These are phyloP conservation scores for Fragilariopsis cylindrus DNA, from an alignment of 108 stramenopile genomes.

Conservation along the genomic window DNA sequence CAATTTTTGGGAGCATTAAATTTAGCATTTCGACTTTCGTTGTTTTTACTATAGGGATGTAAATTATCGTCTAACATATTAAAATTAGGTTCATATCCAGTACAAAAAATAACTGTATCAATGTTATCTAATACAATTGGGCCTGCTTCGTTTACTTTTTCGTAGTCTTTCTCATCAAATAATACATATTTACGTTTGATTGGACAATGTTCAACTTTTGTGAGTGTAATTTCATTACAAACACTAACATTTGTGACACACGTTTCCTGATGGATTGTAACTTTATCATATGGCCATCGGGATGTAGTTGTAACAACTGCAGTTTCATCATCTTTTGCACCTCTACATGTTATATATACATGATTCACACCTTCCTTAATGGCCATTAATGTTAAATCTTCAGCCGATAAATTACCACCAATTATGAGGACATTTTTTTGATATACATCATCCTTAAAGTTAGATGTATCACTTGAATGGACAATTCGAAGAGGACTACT, in stretches of 20 bases:
- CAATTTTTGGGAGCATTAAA: too few species aligned
- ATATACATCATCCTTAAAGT: constrained; percentile 21
- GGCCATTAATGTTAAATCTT: constrained; percentile 55
- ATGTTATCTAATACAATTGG: constrained; percentile 33
- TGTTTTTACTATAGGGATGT: too few species aligned
- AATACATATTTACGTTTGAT: not conserved
- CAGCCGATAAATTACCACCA: constrained; percentile 58
- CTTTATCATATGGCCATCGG: constrained; percentile 50
- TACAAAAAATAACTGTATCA: constrained; percentile 56
- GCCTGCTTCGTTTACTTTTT: not conserved
- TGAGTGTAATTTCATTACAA: not conserved
- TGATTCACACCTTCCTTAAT: constrained; percentile 49
- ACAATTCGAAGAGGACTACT: constrained; percentile 9
- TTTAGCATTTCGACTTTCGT: too few species aligned
- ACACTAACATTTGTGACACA: constrained; percentile 14
- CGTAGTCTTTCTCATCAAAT: constrained; percentile 12
- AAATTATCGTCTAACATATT: constrained; percentile 40
- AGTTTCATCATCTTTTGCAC: constrained; percentile 16
- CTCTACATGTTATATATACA: constrained; percentile 35
- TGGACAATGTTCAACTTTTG: constrained; percentile 1
- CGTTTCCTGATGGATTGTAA: not conserved
- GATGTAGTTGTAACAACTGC: constrained; percentile 4
- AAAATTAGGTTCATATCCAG: constrained; percentile 44
- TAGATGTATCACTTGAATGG: constrained; percentile 44
- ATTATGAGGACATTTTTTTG: constrained; percentile 52